Evolutionary conservation across 2,329 filamentous ascomycete species (phyloP).

Genomic region (Triangularia verruculosa): DNA sequence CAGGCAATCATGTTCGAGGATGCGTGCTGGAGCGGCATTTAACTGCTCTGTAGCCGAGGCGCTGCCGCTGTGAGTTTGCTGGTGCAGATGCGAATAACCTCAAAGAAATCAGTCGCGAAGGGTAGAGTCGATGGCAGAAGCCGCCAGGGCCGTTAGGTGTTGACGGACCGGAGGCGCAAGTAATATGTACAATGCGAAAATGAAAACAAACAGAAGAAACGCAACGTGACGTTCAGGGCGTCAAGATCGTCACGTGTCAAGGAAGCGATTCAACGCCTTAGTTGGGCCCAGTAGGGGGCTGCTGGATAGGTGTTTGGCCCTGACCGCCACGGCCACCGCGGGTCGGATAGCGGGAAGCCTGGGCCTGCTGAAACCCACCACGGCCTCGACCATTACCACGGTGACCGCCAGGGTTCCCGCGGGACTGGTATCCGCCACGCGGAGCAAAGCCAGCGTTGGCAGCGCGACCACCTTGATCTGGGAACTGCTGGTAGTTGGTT

Average conservation of each 20-base stretch:
- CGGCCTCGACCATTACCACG: conserved; percentile 31
- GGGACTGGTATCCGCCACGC: conserved; percentile 41
- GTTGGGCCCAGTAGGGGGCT: conserved; percentile 21
- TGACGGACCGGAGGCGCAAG: not conserved
- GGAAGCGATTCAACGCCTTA: conserved; percentile 11
- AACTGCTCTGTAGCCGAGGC: not conserved
- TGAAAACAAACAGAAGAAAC: conserved; percentile 10
- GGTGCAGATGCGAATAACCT: not conserved
- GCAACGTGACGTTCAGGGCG: conserved; percentile 17
- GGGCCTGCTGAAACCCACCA: conserved; percentile 28
- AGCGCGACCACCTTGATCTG: not conserved
- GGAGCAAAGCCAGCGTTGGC: conserved; percentile 30
- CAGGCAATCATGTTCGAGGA: conserved; percentile 18
- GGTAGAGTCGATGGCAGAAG: conserved; percentile 9
- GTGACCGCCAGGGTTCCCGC: conserved; percentile 35
- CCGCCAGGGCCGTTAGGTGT: not conserved
- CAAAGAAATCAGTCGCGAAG: conserved; percentile 9
- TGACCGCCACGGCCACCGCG: conserved; percentile 31
- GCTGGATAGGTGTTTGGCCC: conserved; percentile 17
- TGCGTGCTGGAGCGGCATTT: conserved; percentile 1
- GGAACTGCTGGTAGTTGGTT: not conserved
- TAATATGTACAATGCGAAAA: conserved; percentile 30
- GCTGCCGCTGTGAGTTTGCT: not conserved
- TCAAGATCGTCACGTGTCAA: not conserved
- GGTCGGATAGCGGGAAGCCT: conserved; percentile 32